Percentiles rank a stretch among this genome's conserved stretches.
Evolutionary conservation across 805 yeast species (phyloP).

Genomic region (Candida saitoana): DNA sequence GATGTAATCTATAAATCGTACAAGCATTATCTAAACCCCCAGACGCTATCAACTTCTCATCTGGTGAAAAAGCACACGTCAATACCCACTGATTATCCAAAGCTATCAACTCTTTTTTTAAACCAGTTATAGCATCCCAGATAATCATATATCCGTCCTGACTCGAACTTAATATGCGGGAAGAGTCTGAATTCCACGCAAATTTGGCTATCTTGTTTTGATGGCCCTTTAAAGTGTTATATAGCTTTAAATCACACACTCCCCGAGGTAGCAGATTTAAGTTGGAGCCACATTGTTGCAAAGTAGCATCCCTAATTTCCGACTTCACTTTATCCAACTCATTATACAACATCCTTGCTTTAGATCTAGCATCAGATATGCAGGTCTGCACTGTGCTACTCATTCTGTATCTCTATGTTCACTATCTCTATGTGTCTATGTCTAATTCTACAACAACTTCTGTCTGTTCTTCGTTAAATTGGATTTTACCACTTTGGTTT

Average conservation of each 20-base stretch:
- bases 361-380: slow-evolving; percentile 32
- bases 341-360: slow-evolving; percentile 44
- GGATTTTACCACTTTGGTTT: not conserved
- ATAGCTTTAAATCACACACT: slow-evolving; percentile 25
- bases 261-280: slow-evolving; percentile 30
- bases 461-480: not conserved
- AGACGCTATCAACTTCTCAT: slow-evolving; percentile 62
- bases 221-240: slow-evolving; percentile 55
- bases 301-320: slow-evolving; percentile 43
- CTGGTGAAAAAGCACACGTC: slow-evolving; percentile 68
- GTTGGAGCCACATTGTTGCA: slow-evolving; percentile 34
- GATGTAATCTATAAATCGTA: slow-evolving; percentile 52
- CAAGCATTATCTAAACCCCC: slow-evolving; percentile 83
- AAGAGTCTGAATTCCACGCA: slow-evolving; percentile 65
- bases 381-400: not conserved
- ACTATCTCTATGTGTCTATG: not conserved
- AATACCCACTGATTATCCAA: slow-evolving; percentile 78
- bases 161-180: slow-evolving; percentile 62
- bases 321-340: slow-evolving; percentile 45
- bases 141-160: slow-evolving; percentile 83
- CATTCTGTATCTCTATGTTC: not conserved
- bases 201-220: slow-evolving; percentile 66
- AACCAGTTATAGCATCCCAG: slow-evolving; percentile 77
- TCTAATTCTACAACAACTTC: not conserved
- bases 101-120: slow-evolving; percentile 65